Base-by-base conservation (phyloP, 176 grass and related monocot genomes). In the Avena atlantica region DNA sequence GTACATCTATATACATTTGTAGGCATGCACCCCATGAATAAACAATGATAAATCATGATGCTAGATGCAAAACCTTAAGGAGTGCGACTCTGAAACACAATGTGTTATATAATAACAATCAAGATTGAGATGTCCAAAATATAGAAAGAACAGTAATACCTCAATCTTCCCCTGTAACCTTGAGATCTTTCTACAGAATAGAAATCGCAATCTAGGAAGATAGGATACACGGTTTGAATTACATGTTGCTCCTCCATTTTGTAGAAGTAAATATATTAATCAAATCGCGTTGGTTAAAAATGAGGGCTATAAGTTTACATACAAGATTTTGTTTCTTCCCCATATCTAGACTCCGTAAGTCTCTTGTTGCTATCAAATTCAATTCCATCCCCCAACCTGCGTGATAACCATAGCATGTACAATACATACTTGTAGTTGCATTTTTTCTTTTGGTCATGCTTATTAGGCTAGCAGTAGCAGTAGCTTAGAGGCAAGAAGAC, bases 151-250 rank as follows among this genome's bases (percentile, higher is more conserved):
- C 42, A 44, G 6, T 44, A 44, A 44, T 44, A 91, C 92, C 87
- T 96, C 91, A 5, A 96, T 96, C 42, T 44, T 44, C 8, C 88
- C 93, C 94, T 11, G 91, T 96, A 63, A 89, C 94, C 87, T 96
- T 96, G 83, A 93, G 93, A 93, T 96, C 94, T 61, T 96, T 91
- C 86, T 96, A 12, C n/a, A 47, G 20, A 17, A 6, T 36, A 44
- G 42, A 44, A 44, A 44, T 44, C 12, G 44, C 57, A 21, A 23
- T 61, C 20, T 61, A 61, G 20, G 20, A 5, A 10, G n/a, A 20
- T 59, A 1, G 8, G 17, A n/a, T 59, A 34, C 31, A 34, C 3
- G 4, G 31, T 34, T 59, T 59, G 8, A 59, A n/a, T n/a, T 59
- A 59, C 5, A 5, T 56, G 15, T 0, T 56, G 59, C 9, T 61